A percentile compares a stretch with the other conserved stretches of the same genome.
phyloP scores from a whole-genome alignment of 352 stramenopile genomes.

The Phytophthora lateralis region DNA sequence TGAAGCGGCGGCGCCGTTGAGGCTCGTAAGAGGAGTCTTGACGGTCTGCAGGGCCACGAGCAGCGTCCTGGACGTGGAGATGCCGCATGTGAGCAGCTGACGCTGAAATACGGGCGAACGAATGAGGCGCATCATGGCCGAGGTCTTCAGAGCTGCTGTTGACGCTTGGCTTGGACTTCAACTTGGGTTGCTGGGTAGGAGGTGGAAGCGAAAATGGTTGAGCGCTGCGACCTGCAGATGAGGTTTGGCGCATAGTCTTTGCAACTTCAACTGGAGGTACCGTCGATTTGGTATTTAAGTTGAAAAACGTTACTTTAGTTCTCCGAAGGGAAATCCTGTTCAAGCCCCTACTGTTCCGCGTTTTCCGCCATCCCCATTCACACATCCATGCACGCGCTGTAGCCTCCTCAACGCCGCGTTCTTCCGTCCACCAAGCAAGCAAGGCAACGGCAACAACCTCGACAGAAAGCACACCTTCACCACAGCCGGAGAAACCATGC shows the following conservation, averaged over 20 bases:
- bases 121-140: conserved; percentile 8
- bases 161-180: background rate
- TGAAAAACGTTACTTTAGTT: too few species aligned
- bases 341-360: too few species aligned
- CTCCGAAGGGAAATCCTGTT: too few species aligned
- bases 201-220: conserved; percentile 17
- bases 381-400: background rate
- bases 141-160: background rate
- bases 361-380: background rate
- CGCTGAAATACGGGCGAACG: conserved; percentile 12
- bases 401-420: background rate
- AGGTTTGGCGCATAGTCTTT: conserved; percentile 12
- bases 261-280: conserved; percentile 26
- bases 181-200: conserved; percentile 3
- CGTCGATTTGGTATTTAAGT: background rate
- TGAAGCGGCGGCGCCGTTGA: conserved; percentile 14
- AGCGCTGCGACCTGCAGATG: too few species aligned
- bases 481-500: background rate
- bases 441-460: background rate
- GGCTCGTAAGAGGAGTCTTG: conserved; percentile 12
- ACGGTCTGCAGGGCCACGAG: conserved; percentile 5
- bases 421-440: background rate
- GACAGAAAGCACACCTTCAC: background rate
- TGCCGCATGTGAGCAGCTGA: conserved; percentile 4
- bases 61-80: conserved; percentile 9